These are phyloP conservation scores for Gonapodya sp. DNA, from an alignment of 192 early-diverging fungal genomes.

Conservation along the genomic window DNA sequence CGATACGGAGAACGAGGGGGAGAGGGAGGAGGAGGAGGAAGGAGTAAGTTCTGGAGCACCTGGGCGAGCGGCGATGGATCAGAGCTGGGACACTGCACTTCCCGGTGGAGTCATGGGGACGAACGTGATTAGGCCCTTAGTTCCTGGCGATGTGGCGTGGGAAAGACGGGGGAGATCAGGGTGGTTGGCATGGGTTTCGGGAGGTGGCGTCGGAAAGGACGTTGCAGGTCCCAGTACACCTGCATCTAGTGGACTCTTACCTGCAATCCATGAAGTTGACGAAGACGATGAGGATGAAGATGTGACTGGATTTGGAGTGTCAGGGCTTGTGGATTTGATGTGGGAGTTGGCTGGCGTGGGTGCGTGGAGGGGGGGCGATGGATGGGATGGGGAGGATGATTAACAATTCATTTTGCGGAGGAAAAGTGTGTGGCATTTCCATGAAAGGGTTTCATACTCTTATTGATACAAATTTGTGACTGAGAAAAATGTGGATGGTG, in stretches of 20 bases:
- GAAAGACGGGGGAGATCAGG: too few relatives aligned
- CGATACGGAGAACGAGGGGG: neutral
- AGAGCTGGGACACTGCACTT: neutral
- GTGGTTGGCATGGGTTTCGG: neutral
- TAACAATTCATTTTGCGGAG: too few relatives aligned
- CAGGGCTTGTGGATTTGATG: neutral
- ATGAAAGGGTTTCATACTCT: too few relatives aligned
- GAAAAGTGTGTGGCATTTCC: too few relatives aligned
- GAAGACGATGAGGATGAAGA: neutral
- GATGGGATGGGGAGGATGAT: neutral
- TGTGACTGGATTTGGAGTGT: neutral
- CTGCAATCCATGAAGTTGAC: neutral
- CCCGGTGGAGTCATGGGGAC: too few relatives aligned
- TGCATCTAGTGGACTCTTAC: neutral
- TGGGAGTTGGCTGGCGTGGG: neutral
- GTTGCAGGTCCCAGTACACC: neutral
- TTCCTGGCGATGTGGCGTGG: too few relatives aligned
- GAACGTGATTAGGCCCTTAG: too few relatives aligned
- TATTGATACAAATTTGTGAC: too few relatives aligned
- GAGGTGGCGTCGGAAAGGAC: neutral
- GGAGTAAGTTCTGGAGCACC: neutral
- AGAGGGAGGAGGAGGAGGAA: neutral
- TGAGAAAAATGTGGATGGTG: too few relatives aligned
- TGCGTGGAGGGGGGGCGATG: neutral
- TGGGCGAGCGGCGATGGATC: neutral